Conservation (phyloP, 1,139 yeast genomes). For the Debaryomycetaceae sp. region DNA sequence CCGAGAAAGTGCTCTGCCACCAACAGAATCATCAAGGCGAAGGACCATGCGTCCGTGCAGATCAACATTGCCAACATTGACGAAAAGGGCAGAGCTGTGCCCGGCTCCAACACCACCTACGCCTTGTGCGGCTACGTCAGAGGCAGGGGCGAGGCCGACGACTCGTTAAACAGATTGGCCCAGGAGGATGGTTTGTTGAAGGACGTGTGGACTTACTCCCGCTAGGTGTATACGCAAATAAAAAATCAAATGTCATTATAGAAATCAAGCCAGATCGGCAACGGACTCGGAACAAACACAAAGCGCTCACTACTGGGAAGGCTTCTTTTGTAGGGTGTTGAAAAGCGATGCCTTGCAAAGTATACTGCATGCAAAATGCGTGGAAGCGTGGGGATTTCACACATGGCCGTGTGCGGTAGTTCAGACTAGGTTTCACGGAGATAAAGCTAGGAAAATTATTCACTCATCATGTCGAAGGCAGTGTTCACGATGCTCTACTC, state of each 20-base stretch:
- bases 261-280: neutral
- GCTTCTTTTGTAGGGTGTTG: too few species aligned
- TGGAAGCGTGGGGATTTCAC: too few species aligned
- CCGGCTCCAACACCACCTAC: slow-evolving; percentile 88
- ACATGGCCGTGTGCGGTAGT: too few species aligned
- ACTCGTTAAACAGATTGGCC: slow-evolving; percentile 98
- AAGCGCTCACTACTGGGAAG: too few species aligned
- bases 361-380: too few species aligned
- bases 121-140: slow-evolving; percentile 93
- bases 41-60: slow-evolving; percentile 99
- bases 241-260: slow-evolving; percentile 2
- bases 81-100: slow-evolving; percentile 91
- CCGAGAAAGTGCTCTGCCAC: slow-evolving; percentile 99
- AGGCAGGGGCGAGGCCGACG: slow-evolving; percentile 85
- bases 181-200: slow-evolving; percentile 97
- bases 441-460: too few species aligned
- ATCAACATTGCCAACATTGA: slow-evolving; percentile 51
- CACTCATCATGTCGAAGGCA: slow-evolving; percentile 35
- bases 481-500: slow-evolving; percentile 59
- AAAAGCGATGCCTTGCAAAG: too few species aligned
- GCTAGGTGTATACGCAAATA: slow-evolving; percentile 54
- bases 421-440: too few species aligned
- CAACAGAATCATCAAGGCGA: slow-evolving; percentile 99
- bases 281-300: neutral
- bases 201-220: slow-evolving; percentile 99